A percentile compares a stretch with the other conserved stretches of the same genome.
Evolutionary conservation across 2,329 filamentous ascomycete species (phyloP).

Genomic region (Reticulascus tulasneorum): DNA sequence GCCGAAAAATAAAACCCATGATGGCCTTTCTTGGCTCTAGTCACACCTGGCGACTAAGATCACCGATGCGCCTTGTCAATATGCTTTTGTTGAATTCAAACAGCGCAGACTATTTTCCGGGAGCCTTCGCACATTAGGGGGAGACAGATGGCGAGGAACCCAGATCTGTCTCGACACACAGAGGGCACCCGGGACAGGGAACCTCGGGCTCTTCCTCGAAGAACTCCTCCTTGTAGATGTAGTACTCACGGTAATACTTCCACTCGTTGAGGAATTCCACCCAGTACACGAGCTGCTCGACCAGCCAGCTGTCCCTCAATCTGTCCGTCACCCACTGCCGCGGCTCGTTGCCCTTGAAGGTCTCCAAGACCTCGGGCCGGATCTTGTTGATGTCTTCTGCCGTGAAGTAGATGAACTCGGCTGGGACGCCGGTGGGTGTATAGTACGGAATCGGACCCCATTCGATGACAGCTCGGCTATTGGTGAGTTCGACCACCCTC

Average conservation of each 20-base stretch:
- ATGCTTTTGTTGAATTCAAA: no score
- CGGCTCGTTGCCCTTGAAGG: constrained; percentile 3
- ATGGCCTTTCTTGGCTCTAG: no score
- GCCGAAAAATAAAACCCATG: no score
- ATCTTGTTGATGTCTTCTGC: constrained; percentile 9
- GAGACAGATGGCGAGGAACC: no score
- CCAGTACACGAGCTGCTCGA: constrained; percentile 16
- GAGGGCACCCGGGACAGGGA: constrained; percentile 9
- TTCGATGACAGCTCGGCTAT: constrained; percentile 12
- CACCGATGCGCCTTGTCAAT: no score
- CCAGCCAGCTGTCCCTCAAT: constrained; percentile 15
- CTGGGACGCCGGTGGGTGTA: constrained; percentile 12
- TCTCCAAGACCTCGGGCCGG: constrained; percentile 10
- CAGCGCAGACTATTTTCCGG: no score
- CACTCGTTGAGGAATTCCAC: constrained; percentile 15
- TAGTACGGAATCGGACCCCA: constrained; percentile 15
- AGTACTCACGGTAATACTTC: constrained; percentile 16
- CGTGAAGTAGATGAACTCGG: constrained; percentile 14
- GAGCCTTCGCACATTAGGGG: no score
- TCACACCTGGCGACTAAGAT: no score
- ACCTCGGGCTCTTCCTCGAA: constrained; percentile 13
- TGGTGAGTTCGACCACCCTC: constrained; percentile 12
- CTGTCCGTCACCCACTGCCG: constrained; percentile 9
- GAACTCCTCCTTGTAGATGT: constrained; percentile 12
- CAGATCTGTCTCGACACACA: constrained; percentile 10